Conservation (phyloP, 116 monocot species). For the Thalassia testudinum region DNA sequence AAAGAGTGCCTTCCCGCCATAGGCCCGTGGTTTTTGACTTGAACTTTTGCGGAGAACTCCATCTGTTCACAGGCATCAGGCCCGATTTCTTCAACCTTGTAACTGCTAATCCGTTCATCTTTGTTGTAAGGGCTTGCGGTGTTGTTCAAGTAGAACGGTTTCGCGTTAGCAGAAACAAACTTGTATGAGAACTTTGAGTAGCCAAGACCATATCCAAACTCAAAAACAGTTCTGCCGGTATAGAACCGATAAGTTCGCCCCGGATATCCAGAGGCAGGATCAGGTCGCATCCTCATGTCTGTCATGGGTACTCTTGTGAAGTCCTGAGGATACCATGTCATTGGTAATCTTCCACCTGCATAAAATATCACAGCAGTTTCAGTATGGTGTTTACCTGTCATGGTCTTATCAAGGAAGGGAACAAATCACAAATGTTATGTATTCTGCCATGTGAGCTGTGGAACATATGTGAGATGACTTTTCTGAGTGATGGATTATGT, state of each 20-base stretch:
- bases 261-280: constrained; percentile 60
- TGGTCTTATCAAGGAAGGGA: too few relatives aligned
- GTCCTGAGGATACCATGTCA: constrained; percentile 91
- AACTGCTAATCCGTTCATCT: constrained; percentile 13
- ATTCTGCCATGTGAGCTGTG: too few relatives aligned
- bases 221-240: constrained; percentile 52
- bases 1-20: constrained; percentile 57
- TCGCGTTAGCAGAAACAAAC: constrained; percentile 37
- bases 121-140: constrained; percentile 7
- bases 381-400: too few relatives aligned
- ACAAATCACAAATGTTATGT: too few relatives aligned
- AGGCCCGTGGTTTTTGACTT: constrained; percentile 43
- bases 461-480: too few relatives aligned
- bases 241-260: constrained; percentile 87
- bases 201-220: constrained; percentile 78
- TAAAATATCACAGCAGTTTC: too few relatives aligned
- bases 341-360: constrained; percentile 64
- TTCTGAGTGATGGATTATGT: too few relatives aligned
- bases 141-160: constrained; percentile 12
- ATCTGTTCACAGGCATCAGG: constrained; percentile 49
- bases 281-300: constrained; percentile 87
- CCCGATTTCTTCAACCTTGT: too few relatives aligned
- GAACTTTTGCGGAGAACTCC: constrained; percentile 31
- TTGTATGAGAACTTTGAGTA: constrained; percentile 39
- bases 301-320: constrained; percentile 91